A percentile compares a stretch with the other conserved stretches of the same genome.
Conservation (phyloP, 768 basidiomycete genomes). For the Rhizopogon roseolus region DNA sequence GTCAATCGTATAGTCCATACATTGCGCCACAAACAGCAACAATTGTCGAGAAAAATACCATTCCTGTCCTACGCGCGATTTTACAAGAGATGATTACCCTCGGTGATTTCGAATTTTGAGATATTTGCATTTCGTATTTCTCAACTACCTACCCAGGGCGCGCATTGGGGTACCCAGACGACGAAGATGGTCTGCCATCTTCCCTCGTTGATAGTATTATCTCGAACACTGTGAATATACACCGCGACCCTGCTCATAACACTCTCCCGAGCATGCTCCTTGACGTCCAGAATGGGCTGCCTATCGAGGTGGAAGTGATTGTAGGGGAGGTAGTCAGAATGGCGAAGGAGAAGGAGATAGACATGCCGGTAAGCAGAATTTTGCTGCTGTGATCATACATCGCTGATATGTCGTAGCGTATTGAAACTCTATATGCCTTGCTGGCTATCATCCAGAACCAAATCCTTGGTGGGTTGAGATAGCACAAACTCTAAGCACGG, state of each 20-base stretch:
- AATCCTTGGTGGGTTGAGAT: conserved; percentile 31
- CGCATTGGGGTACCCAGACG: conserved; percentile 44
- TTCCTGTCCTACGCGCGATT: conserved; percentile 42
- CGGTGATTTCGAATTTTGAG: conserved; percentile 20
- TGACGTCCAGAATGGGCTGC: conserved; percentile 38
- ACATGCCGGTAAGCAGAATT: too few species aligned
- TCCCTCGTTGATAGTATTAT: conserved; percentile 35
- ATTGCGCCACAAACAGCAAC: conserved; percentile 36
- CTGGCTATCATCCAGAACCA: conserved; percentile 60
- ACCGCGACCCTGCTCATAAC: conserved; percentile 37
- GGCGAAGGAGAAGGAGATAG: too few species aligned
- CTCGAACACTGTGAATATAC: conserved; percentile 31
- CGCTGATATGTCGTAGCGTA: conserved; percentile 32
- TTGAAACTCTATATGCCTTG: conserved; percentile 54
- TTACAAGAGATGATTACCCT: conserved; percentile 42
- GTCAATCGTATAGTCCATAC: conserved; percentile 34
- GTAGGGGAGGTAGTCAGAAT: conserved; percentile 52
- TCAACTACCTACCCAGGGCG: conserved; percentile 22
- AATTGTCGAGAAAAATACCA: conserved; percentile 35
- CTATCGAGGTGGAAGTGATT: conserved; percentile 66
- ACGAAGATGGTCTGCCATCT: conserved; percentile 42
- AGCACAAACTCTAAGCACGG: too few species aligned
- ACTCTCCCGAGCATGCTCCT: conserved; percentile 62
- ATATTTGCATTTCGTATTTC: not conserved
- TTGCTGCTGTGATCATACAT: too few species aligned